Percentiles rank a stretch among this genome's conserved stretches.
phyloP scores from a whole-genome alignment of 805 yeast species.

The Yarrowia alimentaria region DNA sequence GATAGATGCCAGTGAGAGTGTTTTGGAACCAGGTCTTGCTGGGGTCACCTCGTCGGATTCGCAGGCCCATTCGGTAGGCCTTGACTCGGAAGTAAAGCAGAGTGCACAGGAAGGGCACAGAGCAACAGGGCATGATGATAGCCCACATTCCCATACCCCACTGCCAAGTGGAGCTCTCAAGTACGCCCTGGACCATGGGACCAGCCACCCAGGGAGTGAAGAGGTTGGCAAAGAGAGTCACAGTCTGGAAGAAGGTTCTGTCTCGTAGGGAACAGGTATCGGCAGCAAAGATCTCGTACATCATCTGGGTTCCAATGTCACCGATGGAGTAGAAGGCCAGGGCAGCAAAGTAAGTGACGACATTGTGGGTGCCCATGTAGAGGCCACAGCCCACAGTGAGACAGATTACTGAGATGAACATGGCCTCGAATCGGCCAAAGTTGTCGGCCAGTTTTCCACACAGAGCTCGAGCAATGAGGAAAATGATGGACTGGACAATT shows the following conservation, averaged over 20 bases:
- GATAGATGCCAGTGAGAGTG: background rate
- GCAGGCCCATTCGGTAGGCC: constrained; percentile 27
- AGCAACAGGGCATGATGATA: constrained; percentile 45
- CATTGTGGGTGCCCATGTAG: constrained; percentile 31
- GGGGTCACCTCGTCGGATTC: constrained; percentile 29
- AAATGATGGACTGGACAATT: constrained; percentile 11
- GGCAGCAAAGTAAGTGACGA: constrained; percentile 43
- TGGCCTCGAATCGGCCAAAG: constrained; percentile 16
- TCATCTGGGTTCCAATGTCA: constrained; percentile 41
- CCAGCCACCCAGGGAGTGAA: constrained; percentile 45
- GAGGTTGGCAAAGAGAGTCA: constrained; percentile 43
- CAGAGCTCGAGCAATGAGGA: constrained; percentile 19
- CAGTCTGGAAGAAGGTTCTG: constrained; percentile 42
- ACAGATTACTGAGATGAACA: constrained; percentile 4
- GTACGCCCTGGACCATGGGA: constrained; percentile 33
- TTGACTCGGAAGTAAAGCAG: constrained; percentile 31
- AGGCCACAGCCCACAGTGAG: constrained; percentile 15
- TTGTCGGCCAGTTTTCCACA: constrained; percentile 16
- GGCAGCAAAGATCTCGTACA: constrained; percentile 40
- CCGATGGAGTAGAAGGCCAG: constrained; percentile 44
- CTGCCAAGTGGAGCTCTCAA: constrained; percentile 47
- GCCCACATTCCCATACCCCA: constrained; percentile 55
- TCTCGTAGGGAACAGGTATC: constrained; percentile 45
- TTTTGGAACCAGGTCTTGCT: constrained; percentile 1
- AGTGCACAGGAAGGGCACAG: constrained; percentile 33